Evolutionary conservation across 2,329 filamentous ascomycete genomes (phyloP).

Genomic region (Neurospora sp.): DNA sequence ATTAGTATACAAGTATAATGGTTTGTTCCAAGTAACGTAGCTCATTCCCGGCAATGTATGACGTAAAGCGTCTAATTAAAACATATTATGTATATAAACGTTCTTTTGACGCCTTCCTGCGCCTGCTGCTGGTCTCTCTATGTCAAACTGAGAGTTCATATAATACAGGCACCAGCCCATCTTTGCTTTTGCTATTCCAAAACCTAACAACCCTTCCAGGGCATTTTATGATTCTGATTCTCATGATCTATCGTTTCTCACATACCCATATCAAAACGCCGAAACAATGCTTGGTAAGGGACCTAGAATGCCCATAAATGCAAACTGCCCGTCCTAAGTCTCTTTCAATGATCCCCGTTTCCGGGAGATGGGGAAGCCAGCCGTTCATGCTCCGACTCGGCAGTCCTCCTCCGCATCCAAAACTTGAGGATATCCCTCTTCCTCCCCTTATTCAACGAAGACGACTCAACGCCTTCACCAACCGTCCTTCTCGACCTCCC

Average conservation of each 20-base stretch:
- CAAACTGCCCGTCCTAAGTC: neutral
- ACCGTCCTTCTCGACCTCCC: neutral
- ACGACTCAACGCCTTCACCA: neutral
- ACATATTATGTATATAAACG: neutral
- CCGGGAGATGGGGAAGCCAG: neutral
- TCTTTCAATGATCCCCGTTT: neutral
- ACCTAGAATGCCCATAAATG: neutral
- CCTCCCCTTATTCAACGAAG: neutral
- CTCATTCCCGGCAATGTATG: neutral
- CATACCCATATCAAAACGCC: slow-evolving; percentile 7
- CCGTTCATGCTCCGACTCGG: neutral
- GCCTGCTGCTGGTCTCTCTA: neutral
- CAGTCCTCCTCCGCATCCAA: neutral
- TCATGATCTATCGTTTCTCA: neutral
- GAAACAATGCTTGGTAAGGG: slow-evolving; percentile 5
- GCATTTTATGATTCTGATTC: neutral
- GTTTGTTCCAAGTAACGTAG: neutral
- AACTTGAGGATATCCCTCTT: neutral
- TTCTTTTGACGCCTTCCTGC: neutral
- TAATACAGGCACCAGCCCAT: neutral
- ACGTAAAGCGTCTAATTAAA: neutral
- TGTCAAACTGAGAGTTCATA: neutral
- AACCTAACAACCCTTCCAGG: neutral
- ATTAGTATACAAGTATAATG: neutral
- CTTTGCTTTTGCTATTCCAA: neutral